Percentiles rank a stretch among this genome's conserved stretches.
phyloP scores from a whole-genome alignment of 2,329 filamentous ascomycete species.

The Sporothrix sp. region DNA sequence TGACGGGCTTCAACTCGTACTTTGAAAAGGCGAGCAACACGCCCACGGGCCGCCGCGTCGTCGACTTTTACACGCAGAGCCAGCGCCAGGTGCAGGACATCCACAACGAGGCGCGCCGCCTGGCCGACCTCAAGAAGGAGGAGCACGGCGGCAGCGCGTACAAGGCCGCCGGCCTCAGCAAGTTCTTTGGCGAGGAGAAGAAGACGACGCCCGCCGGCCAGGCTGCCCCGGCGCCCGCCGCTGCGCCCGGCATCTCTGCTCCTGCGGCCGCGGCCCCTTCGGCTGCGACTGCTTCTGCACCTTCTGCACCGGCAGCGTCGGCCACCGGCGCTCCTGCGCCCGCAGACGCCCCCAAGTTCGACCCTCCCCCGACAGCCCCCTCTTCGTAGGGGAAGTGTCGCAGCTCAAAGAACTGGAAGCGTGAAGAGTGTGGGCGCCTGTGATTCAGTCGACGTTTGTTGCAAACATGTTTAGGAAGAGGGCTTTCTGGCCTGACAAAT shows the following conservation, averaged over 20 bases:
- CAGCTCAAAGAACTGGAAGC: too few relatives aligned
- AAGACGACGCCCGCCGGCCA: neutral
- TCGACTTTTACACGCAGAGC: constrained; percentile 75
- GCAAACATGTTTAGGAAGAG: too few relatives aligned
- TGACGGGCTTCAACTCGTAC: constrained; percentile 67
- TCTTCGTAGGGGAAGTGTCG: constrained; percentile 3
- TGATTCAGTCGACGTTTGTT: too few relatives aligned
- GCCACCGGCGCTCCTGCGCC: constrained; percentile 1
- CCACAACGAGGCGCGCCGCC: constrained; percentile 76
- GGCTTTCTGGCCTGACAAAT: too few relatives aligned
- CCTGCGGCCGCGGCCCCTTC: neutral
- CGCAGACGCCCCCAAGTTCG: constrained; percentile 16
- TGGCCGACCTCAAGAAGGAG: constrained; percentile 78
- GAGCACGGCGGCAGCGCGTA: constrained; percentile 49
- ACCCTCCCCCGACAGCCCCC: constrained; percentile 17
- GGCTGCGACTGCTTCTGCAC: neutral
- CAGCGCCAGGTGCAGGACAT: constrained; percentile 90
- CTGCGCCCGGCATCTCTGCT: too few relatives aligned
- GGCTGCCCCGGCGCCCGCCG: neutral
- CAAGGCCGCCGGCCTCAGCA: constrained; percentile 48
- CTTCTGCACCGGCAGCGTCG: too few relatives aligned
- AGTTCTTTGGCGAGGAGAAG: constrained; percentile 40
- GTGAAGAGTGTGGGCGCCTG: too few relatives aligned
- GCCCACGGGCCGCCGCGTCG: constrained; percentile 78
- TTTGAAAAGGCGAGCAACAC: constrained; percentile 88